phyloP scores from a whole-genome alignment of 23 red algal species.

The Gracilariopsis chorda region DNA sequence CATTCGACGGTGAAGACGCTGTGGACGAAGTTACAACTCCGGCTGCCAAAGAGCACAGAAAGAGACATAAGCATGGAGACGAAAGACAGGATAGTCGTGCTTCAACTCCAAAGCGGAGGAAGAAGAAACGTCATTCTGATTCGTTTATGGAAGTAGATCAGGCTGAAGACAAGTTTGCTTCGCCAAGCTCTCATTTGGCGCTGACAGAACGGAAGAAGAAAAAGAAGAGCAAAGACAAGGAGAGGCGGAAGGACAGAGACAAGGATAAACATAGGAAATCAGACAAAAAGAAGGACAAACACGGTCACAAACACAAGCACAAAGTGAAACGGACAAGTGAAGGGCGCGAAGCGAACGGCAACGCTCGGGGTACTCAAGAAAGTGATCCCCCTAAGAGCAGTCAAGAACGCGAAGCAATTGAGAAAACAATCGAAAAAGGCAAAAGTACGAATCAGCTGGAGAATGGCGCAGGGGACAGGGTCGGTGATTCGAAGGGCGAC shows the following conservation, averaged over 20 bases:
- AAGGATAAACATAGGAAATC: neutral
- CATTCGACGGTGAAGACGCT: neutral
- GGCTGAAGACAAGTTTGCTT: neutral
- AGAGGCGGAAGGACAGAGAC: neutral
- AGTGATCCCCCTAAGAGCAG: neutral
- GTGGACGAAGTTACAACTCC: neutral
- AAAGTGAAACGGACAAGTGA: neutral
- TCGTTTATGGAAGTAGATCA: neutral
- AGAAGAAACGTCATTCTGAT: neutral
- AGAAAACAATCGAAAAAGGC: neutral
- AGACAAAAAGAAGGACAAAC: neutral
- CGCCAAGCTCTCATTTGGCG: neutral
- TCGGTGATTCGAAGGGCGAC: neutral
- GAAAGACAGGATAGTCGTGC: neutral
- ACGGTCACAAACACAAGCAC: neutral
- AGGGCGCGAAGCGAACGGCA: neutral
- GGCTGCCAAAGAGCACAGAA: neutral
- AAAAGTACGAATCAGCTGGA: neutral
- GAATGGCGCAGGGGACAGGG: neutral
- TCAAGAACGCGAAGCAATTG: neutral
- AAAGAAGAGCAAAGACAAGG: conserved; percentile 12
- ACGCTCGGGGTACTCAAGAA: neutral
- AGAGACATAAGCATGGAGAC: neutral
- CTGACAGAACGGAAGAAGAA: neutral
- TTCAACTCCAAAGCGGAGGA: neutral